Percentiles rank a stretch among this genome's conserved stretches.
These are phyloP conservation scores for Gardenia jasminoides DNA, from an alignment of 257 asterid species.

Conservation along the genomic window DNA sequence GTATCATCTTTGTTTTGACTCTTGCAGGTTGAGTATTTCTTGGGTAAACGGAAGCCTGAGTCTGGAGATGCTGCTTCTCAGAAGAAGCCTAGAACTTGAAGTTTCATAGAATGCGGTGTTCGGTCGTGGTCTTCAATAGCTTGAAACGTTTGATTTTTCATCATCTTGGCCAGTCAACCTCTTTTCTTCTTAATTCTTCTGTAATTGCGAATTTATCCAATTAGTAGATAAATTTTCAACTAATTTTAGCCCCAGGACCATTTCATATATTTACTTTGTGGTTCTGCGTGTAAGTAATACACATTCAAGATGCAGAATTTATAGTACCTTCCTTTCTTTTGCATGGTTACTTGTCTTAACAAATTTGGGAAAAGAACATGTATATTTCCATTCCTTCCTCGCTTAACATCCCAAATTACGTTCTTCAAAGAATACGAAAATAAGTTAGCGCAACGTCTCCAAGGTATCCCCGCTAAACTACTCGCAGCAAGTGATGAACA, in stretches of 20 bases:
- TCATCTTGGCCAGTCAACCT: neutral
- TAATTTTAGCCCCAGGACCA: neutral
- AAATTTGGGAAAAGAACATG: no score
- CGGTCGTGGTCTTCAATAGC: neutral
- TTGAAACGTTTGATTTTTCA: no score
- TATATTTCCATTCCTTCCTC: no score
- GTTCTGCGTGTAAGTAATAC: neutral
- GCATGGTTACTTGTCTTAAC: no score
- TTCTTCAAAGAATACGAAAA: no score
- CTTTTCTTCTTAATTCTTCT: neutral
- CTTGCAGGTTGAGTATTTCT: slow-evolving; percentile 77
- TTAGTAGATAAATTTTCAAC: neutral
- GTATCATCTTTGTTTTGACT: neutral
- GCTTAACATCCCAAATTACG: no score
- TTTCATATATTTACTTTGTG: neutral
- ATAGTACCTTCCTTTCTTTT: no score
- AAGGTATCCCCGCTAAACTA: no score
- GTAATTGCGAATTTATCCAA: no score
- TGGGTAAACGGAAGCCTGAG: slow-evolving; percentile 77
- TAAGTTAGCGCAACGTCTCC: no score
- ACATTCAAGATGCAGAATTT: no score
- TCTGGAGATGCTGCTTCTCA: slow-evolving; percentile 41
- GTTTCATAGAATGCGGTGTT: neutral
- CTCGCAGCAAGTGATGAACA: no score
- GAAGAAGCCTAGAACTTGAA: slow-evolving; percentile 68